Percentiles rank a stretch among this genome's conserved stretches.
These are phyloP conservation scores for Eutypa lata DNA, from an alignment of 2,329 filamentous ascomycete genomes.

Conservation along the genomic window DNA sequence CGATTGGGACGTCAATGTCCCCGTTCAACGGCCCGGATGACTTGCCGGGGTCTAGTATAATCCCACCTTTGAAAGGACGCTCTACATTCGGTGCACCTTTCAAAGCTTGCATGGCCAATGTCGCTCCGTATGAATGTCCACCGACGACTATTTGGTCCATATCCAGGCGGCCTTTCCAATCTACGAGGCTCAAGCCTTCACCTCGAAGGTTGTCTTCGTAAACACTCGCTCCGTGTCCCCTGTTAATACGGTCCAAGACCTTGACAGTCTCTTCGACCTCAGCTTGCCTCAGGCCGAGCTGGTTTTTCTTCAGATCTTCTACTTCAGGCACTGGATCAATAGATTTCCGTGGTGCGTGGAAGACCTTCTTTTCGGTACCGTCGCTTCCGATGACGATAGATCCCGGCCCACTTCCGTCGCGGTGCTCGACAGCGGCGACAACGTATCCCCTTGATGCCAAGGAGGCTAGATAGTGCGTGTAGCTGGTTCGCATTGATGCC, in stretches of 20 bases:
- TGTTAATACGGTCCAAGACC: slow-evolving; percentile 38
- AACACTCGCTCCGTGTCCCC: slow-evolving; percentile 33
- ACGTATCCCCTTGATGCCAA: slow-evolving; percentile 47
- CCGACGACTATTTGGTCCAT: slow-evolving; percentile 52
- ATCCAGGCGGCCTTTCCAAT: slow-evolving; percentile 54
- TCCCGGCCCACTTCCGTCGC: slow-evolving; percentile 49
- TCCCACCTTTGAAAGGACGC: slow-evolving; percentile 51
- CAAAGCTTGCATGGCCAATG: slow-evolving; percentile 59
- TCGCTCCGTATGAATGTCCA: slow-evolving; percentile 66
- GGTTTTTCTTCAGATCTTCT: slow-evolving; percentile 39
- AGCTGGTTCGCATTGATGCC: slow-evolving; percentile 48
- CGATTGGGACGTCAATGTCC: slow-evolving; percentile 54
- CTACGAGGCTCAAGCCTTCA: slow-evolving; percentile 44
- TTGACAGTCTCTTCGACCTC: slow-evolving; percentile 45
- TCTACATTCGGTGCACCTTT: slow-evolving; percentile 40
- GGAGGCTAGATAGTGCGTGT: slow-evolving; percentile 49
- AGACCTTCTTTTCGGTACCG: slow-evolving; percentile 24
- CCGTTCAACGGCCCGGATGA: slow-evolving; percentile 58
- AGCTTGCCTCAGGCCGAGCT: slow-evolving; percentile 48
- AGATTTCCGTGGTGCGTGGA: slow-evolving; percentile 35
- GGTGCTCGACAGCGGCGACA: slow-evolving; percentile 49
- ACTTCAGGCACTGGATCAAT: slow-evolving; percentile 20
- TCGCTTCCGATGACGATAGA: slow-evolving; percentile 34
- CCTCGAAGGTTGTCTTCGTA: slow-evolving; percentile 40
- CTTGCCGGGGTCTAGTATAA: slow-evolving; percentile 66